Base-by-base conservation (phyloP, 2,329 filamentous ascomycete genomes). In the Cyclaneusma minus region DNA sequence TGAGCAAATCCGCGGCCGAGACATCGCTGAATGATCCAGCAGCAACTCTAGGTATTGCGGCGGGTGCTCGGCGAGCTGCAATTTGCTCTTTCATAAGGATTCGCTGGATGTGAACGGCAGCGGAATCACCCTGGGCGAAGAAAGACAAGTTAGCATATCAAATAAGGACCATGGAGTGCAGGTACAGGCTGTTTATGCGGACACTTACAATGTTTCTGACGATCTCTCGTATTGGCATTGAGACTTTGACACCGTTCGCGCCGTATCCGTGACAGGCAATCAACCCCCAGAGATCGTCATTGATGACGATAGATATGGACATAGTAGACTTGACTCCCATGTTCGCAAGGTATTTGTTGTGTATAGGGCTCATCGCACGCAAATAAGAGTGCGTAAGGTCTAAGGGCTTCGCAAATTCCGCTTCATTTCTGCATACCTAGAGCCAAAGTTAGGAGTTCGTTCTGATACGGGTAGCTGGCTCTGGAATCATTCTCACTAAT, bases 261-360 rank as follows among this genome's bases (percentile, higher is more conserved):
- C 78, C 82, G 41, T 91, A 91, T 0, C 74, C 68, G 45, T 92
- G 83, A 33, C 82, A 91, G 3, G 81, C 73, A 14, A 92, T 83
- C 14, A 92, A 55, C 0, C 83, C 83, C 83, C 83, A 92, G 0
- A 92, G 54, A 37, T 89, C 77, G 38, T 68, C 62, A 40, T 89
- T 85, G 0, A 79, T 78, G 32, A 82, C 87, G 43, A 91, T 76
- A 2, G 81, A 89, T 32, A 92, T 83, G 0, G 83, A 92, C 81
- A 92, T 91, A 34, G 82, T 89, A 0, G 82, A 81, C 8, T 81
- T 70, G 1, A 91, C 82, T 4, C 72, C 75, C 83, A 92, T 92
- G 46, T 92, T 83, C 7, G 56, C 64, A 3, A 92, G 58, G 38
- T 91, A 92, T 43, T 89, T 89, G 30, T 91, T 49, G 42, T 89